Conservation (phyloP, 495 filamentous ascomycete species). For the Umbilicaria muhlenbergii region DNA sequence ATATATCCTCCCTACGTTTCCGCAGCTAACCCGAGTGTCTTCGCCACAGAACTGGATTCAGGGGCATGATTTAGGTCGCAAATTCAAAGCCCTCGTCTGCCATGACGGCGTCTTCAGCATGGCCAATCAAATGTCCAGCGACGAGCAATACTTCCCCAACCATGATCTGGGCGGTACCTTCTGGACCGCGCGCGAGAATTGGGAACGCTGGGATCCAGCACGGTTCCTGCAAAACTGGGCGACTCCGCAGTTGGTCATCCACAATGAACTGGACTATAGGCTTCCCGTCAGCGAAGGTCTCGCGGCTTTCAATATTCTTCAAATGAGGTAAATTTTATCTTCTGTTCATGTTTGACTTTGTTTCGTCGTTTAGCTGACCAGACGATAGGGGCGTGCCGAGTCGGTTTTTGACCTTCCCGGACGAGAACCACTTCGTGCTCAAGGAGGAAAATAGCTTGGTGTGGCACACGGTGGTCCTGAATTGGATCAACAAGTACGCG, state of each 20-base stretch:
- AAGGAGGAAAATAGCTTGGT: conserved; percentile 82
- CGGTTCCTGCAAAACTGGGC: conserved; percentile 54
- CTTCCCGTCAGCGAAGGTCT: conserved; percentile 49
- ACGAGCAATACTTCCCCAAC: conserved; percentile 80
- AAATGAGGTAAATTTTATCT: conserved; percentile 41
- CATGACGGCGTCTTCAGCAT: conserved; percentile 86
- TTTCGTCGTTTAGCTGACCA: not conserved
- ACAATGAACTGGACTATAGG: conserved; percentile 84
- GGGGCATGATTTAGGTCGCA: conserved; percentile 42
- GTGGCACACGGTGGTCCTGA: conserved; percentile 81
- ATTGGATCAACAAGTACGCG: conserved; percentile 76
- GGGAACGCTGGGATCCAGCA: conserved; percentile 73
- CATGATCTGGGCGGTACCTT: conserved; percentile 69
- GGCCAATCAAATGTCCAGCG: conserved; percentile 53
- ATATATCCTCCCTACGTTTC: not conserved
- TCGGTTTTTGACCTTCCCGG: conserved; percentile 61
- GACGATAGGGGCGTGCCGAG: conserved; percentile 26
- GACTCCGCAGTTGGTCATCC: conserved; percentile 79
- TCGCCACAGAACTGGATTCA: conserved; percentile 33
- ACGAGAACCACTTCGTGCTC: conserved; percentile 78
- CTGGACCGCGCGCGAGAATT: conserved; percentile 53
- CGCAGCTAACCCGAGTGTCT: conserved; percentile 33
- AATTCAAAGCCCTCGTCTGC: conserved; percentile 79
- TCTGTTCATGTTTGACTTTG: not conserved
- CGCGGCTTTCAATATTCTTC: conserved; percentile 30